Conservation (phyloP, 176 grass and related monocot genomes). For the Tillandsia leiboldiana region DNA sequence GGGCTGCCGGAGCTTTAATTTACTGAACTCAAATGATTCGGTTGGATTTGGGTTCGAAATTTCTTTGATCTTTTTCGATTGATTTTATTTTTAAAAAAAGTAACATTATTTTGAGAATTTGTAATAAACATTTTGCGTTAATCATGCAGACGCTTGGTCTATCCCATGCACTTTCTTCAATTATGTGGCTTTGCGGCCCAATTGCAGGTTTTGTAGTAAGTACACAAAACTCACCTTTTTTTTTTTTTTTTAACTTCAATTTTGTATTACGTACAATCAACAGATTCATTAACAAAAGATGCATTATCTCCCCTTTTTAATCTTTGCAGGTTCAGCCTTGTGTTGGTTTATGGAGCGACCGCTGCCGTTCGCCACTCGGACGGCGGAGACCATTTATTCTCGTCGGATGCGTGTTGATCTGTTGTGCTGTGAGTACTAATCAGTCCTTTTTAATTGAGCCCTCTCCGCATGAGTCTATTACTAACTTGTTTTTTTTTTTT, state of each 20-base stretch:
- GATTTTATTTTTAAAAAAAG: neutral
- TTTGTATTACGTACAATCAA: neutral
- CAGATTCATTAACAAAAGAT: neutral
- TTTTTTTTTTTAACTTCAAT: too few relatives aligned
- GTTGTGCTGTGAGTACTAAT: conserved; percentile 40
- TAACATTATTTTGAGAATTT: neutral
- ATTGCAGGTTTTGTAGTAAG: conserved; percentile 85
- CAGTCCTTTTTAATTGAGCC: neutral
- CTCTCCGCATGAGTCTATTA: neutral
- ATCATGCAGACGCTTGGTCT: conserved; percentile 66
- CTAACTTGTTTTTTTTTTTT: neutral
- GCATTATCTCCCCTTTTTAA: neutral
- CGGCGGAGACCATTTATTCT: conserved; percentile 76
- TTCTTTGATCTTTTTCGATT: too few relatives aligned
- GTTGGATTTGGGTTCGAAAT: too few relatives aligned
- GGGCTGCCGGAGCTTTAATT: too few relatives aligned
- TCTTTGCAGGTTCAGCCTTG: conserved; percentile 57
- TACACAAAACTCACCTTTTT: neutral
- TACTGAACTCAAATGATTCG: too few relatives aligned
- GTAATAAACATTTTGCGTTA: conserved; percentile 9
- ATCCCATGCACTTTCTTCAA: conserved; percentile 71
- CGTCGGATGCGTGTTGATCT: conserved; percentile 55
- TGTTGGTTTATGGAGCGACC: conserved; percentile 76
- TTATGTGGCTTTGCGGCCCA: conserved; percentile 95
- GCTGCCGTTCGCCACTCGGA: conserved; percentile 39